A percentile compares a stretch with the other conserved stretches of the same genome.
Conservation (phyloP, 345 rosid species). For the Dimocarpus longan region DNA sequence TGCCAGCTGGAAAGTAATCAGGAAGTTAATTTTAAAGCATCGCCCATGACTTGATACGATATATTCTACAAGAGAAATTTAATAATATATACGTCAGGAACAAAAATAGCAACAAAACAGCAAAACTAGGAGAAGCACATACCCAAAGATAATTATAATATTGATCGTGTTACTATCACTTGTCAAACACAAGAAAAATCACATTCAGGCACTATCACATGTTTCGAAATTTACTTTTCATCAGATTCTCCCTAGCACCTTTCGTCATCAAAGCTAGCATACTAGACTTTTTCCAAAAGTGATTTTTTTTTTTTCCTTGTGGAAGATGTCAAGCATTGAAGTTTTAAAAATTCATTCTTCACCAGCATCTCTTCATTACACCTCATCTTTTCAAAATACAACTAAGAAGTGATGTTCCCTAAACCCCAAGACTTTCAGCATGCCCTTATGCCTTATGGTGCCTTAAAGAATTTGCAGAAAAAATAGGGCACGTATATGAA, state of each 20-base stretch:
- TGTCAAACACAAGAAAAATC: not conserved
- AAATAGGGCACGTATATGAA: too few species aligned
- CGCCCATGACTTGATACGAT: not conserved
- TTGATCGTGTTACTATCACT: not conserved
- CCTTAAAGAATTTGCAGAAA: not conserved
- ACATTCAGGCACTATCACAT: not conserved
- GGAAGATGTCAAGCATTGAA: not conserved
- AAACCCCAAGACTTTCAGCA: not conserved
- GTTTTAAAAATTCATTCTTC: not conserved
- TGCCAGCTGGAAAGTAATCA: slow-evolving; percentile 60
- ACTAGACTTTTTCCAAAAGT: not conserved
- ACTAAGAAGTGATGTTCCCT: not conserved
- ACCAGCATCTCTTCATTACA: not conserved
- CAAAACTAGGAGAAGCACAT: not conserved
- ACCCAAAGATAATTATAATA: not conserved
- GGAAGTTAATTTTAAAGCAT: slow-evolving; percentile 13
- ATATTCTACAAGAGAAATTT: too few species aligned
- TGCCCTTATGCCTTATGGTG: not conserved
- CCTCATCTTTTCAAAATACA: not conserved
- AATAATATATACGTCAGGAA: too few species aligned
- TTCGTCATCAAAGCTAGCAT: not conserved
- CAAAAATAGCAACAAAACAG: not conserved
- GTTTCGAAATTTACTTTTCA: not conserved
- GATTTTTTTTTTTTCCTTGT: not conserved
- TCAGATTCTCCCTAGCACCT: not conserved